phyloP scores from a whole-genome alignment of 73 alveolate genomes.

The Symbiodinium natans region DNA sequence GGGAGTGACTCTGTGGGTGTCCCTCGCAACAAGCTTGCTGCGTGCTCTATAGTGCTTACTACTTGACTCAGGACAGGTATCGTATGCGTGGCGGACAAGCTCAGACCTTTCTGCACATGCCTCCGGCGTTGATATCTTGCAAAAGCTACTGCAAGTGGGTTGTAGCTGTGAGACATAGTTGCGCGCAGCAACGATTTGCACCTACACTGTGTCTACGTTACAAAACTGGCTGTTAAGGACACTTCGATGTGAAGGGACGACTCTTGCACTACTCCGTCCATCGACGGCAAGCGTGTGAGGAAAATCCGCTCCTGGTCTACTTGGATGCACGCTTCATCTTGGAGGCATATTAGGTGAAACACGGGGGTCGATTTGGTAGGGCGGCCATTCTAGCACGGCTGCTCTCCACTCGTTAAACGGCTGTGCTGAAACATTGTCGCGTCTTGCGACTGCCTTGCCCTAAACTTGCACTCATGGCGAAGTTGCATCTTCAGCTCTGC shows the following conservation, averaged over 20 bases:
- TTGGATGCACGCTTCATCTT: background rate
- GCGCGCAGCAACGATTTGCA: background rate
- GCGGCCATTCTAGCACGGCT: background rate
- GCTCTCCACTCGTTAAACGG: background rate
- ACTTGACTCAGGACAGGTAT: too few relatives aligned
- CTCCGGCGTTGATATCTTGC: background rate
- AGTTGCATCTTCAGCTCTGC: background rate
- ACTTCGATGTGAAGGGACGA: background rate
- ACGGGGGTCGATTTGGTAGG: background rate
- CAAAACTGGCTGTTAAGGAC: background rate
- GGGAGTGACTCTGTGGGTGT: too few relatives aligned
- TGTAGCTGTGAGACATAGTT: background rate
- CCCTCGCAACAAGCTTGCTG: too few relatives aligned
- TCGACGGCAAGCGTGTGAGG: slow-evolving; percentile 9
- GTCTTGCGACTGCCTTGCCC: slow-evolving; percentile 21
- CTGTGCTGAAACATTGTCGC: background rate
- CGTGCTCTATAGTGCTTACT: too few relatives aligned
- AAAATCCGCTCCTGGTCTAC: background rate
- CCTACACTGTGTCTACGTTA: too few relatives aligned
- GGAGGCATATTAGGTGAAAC: background rate
- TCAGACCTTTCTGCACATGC: too few relatives aligned
- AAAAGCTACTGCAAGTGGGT: slow-evolving; percentile 8
- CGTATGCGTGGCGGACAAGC: too few relatives aligned
- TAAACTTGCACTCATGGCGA: background rate
- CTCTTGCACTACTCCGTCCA: slow-evolving; percentile 11